Conservation (phyloP, 257 asterid genomes). For the Nyctanthes arbortristis region DNA sequence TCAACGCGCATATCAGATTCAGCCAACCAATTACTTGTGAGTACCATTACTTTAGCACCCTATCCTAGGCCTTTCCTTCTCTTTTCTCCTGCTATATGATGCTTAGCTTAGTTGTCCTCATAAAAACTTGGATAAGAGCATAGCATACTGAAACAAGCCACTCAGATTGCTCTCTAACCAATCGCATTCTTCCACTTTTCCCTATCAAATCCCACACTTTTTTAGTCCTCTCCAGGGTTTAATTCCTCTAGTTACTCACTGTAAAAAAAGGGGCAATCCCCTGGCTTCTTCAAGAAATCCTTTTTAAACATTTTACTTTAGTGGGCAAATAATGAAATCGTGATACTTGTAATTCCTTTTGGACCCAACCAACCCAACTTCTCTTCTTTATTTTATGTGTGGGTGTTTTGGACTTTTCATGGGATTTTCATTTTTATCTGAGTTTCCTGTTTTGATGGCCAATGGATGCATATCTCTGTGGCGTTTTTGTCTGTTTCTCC, state of each 20-base stretch:
- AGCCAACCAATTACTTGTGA: constrained; percentile 23
- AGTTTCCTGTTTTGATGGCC: constrained; percentile 13
- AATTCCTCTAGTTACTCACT: not conserved
- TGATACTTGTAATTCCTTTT: no score
- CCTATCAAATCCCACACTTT: constrained; percentile 18
- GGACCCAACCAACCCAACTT: no score
- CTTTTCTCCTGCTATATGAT: constrained; percentile 20
- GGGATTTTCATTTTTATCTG: not conserved
- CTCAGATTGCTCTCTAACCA: constrained; percentile 35
- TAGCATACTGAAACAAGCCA: constrained; percentile 28
- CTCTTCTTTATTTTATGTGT: no score
- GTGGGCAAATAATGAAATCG: no score
- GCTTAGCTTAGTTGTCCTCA: constrained; percentile 41
- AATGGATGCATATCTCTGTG: constrained; percentile 21
- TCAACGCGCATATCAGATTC: constrained; percentile 39
- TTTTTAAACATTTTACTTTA: no score
- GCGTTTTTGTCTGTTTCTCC: constrained; percentile 32
- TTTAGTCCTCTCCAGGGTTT: constrained; percentile 13
- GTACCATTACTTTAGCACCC: constrained; percentile 42
- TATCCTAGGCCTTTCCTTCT: constrained; percentile 28
- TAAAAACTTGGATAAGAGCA: constrained; percentile 48
- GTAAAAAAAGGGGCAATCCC: no score
- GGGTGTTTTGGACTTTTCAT: no score
- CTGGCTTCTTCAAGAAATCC: no score
- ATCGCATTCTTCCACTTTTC: constrained; percentile 18